A percentile compares a stretch with the other conserved stretches of the same genome.
These are phyloP conservation scores for Apiotrichum veenhuisii DNA, from an alignment of 1,284 basidiomycete species.

Conservation along the genomic window DNA sequence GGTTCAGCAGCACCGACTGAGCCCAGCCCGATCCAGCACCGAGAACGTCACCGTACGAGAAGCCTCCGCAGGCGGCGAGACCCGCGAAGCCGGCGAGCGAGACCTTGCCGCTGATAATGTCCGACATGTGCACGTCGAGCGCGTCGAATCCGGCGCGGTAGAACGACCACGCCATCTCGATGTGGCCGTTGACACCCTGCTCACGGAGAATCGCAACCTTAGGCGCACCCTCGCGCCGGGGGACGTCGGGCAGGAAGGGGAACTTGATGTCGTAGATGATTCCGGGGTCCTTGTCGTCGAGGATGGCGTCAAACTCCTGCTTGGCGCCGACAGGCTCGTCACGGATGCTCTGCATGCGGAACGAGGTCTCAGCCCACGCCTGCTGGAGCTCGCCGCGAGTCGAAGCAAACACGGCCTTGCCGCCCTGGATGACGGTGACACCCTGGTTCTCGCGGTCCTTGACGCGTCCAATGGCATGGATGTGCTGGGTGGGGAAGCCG, in stretches of 20 bases:
- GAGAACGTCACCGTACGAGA: conserved; percentile 97
- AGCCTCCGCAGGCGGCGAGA: conserved; percentile 92
- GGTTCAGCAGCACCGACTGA: conserved; percentile 81
- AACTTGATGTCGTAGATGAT: conserved; percentile 67
- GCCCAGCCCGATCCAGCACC: conserved; percentile 99
- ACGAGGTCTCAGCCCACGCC: conserved; percentile 92
- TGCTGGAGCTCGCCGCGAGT: conserved; percentile 72
- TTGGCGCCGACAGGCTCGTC: conserved; percentile 76
- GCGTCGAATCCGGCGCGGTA: conserved; percentile 87
- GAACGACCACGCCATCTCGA: conserved; percentile 99
- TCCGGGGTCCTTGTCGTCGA: conserved; percentile 62
- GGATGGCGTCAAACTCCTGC: conserved; percentile 80
- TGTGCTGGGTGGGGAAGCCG: conserved; percentile 68
- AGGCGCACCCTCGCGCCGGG: conserved; percentile 56
- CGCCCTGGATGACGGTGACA: conserved; percentile 60
- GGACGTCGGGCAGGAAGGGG: conserved; percentile 56
- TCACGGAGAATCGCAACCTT: conserved; percentile 94
- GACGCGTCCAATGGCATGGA: conserved; percentile 73
- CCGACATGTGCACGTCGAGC: conserved; percentile 97
- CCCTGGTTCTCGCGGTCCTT: conserved; percentile 59
- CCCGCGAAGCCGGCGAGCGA: conserved; percentile 72
- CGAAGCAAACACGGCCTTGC: conserved; percentile 60
- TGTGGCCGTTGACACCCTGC: conserved; percentile 96
- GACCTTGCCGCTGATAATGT: conserved; percentile 72
- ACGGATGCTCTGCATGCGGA: conserved; percentile 80